These are phyloP conservation scores for Quercus glauca DNA, from an alignment of 306 rosid species.

Conservation along the genomic window DNA sequence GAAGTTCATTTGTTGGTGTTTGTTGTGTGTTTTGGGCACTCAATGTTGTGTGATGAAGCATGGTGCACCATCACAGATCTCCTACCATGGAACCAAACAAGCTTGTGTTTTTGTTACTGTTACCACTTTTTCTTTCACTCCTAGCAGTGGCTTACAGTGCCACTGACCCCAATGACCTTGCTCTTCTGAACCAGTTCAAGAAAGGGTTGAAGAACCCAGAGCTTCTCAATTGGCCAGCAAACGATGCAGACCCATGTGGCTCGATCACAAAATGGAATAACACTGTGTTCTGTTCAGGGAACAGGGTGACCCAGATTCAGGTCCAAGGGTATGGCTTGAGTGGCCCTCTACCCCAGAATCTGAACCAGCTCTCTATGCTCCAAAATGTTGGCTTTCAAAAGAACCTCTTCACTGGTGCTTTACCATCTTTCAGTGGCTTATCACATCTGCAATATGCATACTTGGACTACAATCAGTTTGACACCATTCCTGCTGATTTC, in stretches of 20 bases:
- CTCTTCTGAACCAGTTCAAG: slow-evolving; percentile 53
- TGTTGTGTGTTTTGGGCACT: neutral
- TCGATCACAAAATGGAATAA: slow-evolving; percentile 46
- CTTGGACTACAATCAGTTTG: slow-evolving; percentile 67
- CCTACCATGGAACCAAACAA: slow-evolving; percentile 33
- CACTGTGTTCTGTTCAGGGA: slow-evolving; percentile 47
- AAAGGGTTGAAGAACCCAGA: slow-evolving; percentile 60
- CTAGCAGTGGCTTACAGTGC: slow-evolving; percentile 21
- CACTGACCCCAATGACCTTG: slow-evolving; percentile 65
- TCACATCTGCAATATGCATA: slow-evolving; percentile 41
- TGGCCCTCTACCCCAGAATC: slow-evolving; percentile 67
- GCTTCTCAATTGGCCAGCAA: slow-evolving; percentile 72
- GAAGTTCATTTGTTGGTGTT: slow-evolving; percentile 22
- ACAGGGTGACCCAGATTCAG: slow-evolving; percentile 74
- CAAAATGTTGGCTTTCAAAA: slow-evolving; percentile 74
- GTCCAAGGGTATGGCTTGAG: slow-evolving; percentile 52
- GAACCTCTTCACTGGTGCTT: slow-evolving; percentile 56
- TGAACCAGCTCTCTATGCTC: slow-evolving; percentile 65
- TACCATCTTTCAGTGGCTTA: slow-evolving; percentile 68
- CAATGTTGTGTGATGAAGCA: slow-evolving; percentile 33
- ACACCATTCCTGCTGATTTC: slow-evolving; percentile 70
- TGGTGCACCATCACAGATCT: slow-evolving; percentile 18
- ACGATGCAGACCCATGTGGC: slow-evolving; percentile 72
- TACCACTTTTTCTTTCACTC: slow-evolving; percentile 23
- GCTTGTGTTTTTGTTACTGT: slow-evolving; percentile 1